Base-by-base conservation (phyloP, 257 asterid genomes). In the Solanum sejunctum region DNA sequence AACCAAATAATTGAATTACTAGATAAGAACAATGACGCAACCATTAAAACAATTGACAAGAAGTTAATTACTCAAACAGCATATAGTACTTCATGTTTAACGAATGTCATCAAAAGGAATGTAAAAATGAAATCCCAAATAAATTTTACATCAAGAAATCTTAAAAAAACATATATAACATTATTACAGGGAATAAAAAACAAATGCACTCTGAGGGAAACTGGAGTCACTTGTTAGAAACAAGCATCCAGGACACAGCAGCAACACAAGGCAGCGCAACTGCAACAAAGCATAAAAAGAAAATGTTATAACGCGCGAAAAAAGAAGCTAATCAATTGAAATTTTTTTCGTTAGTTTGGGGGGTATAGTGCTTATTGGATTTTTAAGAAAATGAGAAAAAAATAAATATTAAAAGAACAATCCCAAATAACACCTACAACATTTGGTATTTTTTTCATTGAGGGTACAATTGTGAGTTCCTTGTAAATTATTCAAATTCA, bases 211-310 rank as follows among this genome's bases (percentile, higher is more conserved):
- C 16, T 8, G 39, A 47, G 45, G 82, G 61, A 77, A 75, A 23
- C 12, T 75, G 82, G 81, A 70, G 43, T 23, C 23, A 26, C 84
- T 84, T 81, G 70, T 89, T 79, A 94, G 80, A 94, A 93, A 88
- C 98, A 93, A 21, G 93, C 94, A 83, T 94, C 97, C 91, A 92
- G 85, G 6, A 81, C 87, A 87, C 98, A 94, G 72, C 98, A 93
- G 81, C 98, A 94, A 73, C 98, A 94, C 79, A 94, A 79, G 88
- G 94, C 98, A 20, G 98, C 98, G 80, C 98, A 94, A 88, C 98
- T 94, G 95, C 92, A 91, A 12, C 56, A 56, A 73, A 3, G 41
- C n/a, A 67, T 28, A 16, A 63, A 7, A 51, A 18, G 79, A 41
- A 41, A 70, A 70, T 11, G 51, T 67, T 16, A 64, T 12, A 26